Conservation (phyloP, 768 basidiomycete species). For the Hebeloma cylindrosporum region DNA sequence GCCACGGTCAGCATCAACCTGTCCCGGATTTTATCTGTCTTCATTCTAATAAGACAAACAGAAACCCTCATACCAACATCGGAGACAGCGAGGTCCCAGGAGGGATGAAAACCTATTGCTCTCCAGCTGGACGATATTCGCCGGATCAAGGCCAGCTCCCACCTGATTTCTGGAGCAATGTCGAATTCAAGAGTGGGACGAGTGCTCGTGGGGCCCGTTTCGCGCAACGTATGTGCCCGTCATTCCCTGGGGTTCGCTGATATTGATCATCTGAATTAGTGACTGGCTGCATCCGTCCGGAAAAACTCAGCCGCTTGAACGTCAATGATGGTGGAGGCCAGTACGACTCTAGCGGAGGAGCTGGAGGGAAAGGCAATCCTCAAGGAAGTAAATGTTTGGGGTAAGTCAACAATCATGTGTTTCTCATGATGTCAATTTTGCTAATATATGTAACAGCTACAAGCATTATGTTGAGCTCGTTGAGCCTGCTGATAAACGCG, state of each 20-base stretch:
- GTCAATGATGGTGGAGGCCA: constrained; percentile 52
- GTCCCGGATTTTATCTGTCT: too few species aligned
- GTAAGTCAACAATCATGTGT: constrained; percentile 26
- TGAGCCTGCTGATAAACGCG: constrained; percentile 49
- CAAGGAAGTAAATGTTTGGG: constrained; percentile 50
- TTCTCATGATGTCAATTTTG: background rate
- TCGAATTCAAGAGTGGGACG: constrained; percentile 43
- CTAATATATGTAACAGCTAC: constrained; percentile 30
- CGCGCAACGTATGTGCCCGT: constrained; percentile 40
- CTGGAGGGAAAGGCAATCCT: constrained; percentile 50
- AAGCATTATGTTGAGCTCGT: constrained; percentile 62
- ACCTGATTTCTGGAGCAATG: constrained; percentile 49
- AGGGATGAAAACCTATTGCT: constrained; percentile 56
- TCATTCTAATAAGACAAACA: too few species aligned
- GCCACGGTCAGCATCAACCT: too few species aligned
- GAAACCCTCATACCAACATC: constrained; percentile 50
- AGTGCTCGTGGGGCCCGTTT: constrained; percentile 42
- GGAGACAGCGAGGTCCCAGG: constrained; percentile 58
- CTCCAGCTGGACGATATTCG: constrained; percentile 40
- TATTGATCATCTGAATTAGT: constrained; percentile 31
- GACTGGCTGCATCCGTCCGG: constrained; percentile 54
- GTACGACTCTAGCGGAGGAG: constrained; percentile 59
- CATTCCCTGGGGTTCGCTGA: background rate
- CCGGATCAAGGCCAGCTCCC: constrained; percentile 46
- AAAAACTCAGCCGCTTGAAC: constrained; percentile 44